Base-by-base conservation (phyloP, 1,284 basidiomycete genomes). In the Leccinum huronense region DNA sequence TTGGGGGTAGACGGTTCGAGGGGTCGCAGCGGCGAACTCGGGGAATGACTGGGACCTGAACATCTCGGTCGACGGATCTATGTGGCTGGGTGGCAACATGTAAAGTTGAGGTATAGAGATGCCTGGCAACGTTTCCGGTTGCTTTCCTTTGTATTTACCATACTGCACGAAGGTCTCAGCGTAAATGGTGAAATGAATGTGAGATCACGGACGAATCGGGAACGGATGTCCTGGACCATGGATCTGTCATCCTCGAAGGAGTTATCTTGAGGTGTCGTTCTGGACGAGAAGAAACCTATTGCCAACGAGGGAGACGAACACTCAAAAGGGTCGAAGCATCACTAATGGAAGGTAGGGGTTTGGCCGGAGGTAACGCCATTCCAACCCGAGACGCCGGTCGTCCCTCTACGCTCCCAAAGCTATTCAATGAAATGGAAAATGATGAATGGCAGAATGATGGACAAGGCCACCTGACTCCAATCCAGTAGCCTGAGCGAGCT, bases 401-500 rank as follows among this genome's bases (percentile, higher is more conserved):
- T 34, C 33, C 33, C 33, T 34, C 10, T 34, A 34, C 33, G 10
- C 33, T 34, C 33, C 33, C 33, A 9, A 34, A 34, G 33, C 33
- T 34, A 34, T 34, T 34, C 33, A 10, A 34, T 34, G 33, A 34
- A 10, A 34, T 34, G 33, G 33, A 94, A 83, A 19, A 88, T 84
- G 73, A 95, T 85, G 75, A 95, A 97, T 0, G 96, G 97, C 16
- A 98, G 84, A 4, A 95, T 87, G 71, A 98, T 86, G 53, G 90
- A 91, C 27, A 99, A 83, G 9, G 90, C 84, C 60, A 97, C 95
- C 78, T 98, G 97, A 11, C 89, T 94, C 1, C 86, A 89, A 57
- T 98, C 90, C 14, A 99, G 86, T 61, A 98, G 23, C 23, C 23
- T 27, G 23, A 27, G 84, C 1, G 84, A 79, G 75, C 93, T 88